Evolutionary conservation across 2,329 filamentous ascomycete species (phyloP).

Genomic region (Apiospora sp.): DNA sequence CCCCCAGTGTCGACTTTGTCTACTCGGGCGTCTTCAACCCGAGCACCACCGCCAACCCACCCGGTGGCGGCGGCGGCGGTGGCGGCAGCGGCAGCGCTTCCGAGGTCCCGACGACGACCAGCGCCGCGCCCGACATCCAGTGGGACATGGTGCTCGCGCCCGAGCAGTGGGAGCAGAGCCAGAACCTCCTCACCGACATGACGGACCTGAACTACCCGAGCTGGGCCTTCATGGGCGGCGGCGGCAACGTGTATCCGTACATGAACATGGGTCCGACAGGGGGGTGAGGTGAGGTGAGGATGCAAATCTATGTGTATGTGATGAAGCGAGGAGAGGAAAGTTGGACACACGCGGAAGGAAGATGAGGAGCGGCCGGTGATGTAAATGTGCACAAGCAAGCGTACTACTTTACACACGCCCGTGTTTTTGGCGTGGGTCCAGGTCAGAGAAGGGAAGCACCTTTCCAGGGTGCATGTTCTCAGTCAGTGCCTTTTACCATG

Average conservation of each 20-base stretch:
- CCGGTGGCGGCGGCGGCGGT: too few species aligned
- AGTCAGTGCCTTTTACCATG: background rate
- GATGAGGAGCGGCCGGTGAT: too few species aligned
- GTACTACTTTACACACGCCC: background rate
- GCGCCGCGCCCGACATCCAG: constrained; percentile 21
- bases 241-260: background rate
- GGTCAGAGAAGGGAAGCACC: background rate
- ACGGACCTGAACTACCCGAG: background rate
- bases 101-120: background rate
- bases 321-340: background rate
- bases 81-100: background rate
- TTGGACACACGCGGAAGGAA: too few species aligned
- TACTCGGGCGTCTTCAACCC: constrained; percentile 27
- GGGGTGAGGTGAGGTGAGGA: background rate
- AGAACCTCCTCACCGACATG: constrained; percentile 27
- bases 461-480: background rate
- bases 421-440: background rate
- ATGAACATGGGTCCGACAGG: constrained; percentile 8
- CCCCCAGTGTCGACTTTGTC: constrained; percentile 11
- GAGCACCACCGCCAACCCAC: background rate
- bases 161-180: constrained; percentile 27
- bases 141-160: constrained; percentile 28
- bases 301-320: too few species aligned
- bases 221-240: constrained; percentile 8
- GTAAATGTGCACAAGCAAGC: background rate